Evolutionary conservation across 345 rosid genomes (phyloP), one percentile per base, ranked within the genome.

Genomic region (Reutealis trisperma): DNA sequence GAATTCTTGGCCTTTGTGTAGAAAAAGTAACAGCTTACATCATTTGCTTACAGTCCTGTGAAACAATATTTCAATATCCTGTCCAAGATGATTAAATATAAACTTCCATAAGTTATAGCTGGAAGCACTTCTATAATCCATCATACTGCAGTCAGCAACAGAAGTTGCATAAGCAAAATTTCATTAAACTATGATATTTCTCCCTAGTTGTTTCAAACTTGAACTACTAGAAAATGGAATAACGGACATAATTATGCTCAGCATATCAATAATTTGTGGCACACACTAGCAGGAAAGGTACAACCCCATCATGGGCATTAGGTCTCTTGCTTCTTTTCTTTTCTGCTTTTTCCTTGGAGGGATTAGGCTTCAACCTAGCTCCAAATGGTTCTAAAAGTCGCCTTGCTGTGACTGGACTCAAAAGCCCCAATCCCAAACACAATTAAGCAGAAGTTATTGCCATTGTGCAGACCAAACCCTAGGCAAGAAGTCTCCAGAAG

Each of bases 381-480:
- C n/a, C 52, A n/a, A 52, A 54, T 52, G 69, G 19, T 59, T 37
- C 70, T 66, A n/a, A n/a, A 47, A 65, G 47, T 49, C 32, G 63
- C 15, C 37, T 58, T 64, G 37, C 14, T 3, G 60, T 64, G 57
- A 37, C 63, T 61, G 41, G 66, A 49, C 18, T 77, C 13, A 41
- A 42, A 14, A 61, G 62, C 21, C 57, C 57, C 37, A 52, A n/a
- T n/a, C 65, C 75, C 64, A 44, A 73, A 44, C 25, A 25, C 63
- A 63, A 59, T 27, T 41, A 64, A 12, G n/a, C 3, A 54, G 37
- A 67, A 66, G 32, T 6, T 6, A 12, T 25, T 67, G 52, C 63
- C 65, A 14, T 25, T 30, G 63, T 72, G 25, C 18, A 44, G 59
- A 47, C 54, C 42, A 41, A 73, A 27, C 34, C 30, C 5, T 12